Evolutionary conservation across 108 stramenopile species (phyloP).

Genomic region (Schizochytrium sp.): DNA sequence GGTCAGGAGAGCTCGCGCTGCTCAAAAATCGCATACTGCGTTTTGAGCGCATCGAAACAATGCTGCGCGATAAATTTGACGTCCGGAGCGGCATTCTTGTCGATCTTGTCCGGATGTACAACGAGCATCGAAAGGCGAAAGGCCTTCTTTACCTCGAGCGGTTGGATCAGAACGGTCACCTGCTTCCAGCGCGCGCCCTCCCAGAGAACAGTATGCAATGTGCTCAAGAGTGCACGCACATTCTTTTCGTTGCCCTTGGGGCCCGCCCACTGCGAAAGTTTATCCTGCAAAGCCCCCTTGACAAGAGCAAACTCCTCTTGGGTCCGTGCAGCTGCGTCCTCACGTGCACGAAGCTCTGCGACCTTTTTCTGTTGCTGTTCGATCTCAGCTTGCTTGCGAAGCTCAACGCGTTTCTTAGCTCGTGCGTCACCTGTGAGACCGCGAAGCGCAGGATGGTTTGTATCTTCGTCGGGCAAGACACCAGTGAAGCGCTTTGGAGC

Average conservation of each 20-base stretch:
- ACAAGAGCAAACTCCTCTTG: background rate
- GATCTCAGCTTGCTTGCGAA: background rate
- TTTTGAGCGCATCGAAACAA: background rate
- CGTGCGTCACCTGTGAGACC: background rate
- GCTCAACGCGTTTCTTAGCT: background rate
- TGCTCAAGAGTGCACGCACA: background rate
- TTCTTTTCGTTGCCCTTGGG: slow-evolving; percentile 1
- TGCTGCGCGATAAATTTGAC: slow-evolving; percentile 1
- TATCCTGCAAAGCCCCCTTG: background rate
- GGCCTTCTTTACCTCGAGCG: background rate
- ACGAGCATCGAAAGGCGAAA: background rate
- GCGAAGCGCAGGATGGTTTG: background rate
- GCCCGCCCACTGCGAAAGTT: background rate
- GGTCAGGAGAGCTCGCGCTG: background rate
- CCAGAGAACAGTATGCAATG: background rate
- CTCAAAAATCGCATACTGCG: background rate
- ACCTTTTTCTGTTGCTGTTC: background rate
- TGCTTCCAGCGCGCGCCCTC: background rate
- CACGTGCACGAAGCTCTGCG: background rate
- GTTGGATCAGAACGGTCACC: background rate
- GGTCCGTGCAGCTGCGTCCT: background rate
- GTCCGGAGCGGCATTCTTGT: slow-evolving; percentile 4
- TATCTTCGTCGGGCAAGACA: background rate
- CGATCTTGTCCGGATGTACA: background rate
- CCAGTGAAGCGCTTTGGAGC: background rate